Percentiles rank a stretch among this genome's conserved stretches.
Conservation (phyloP, 768 basidiomycete species). For the Naganishia antarctica region DNA sequence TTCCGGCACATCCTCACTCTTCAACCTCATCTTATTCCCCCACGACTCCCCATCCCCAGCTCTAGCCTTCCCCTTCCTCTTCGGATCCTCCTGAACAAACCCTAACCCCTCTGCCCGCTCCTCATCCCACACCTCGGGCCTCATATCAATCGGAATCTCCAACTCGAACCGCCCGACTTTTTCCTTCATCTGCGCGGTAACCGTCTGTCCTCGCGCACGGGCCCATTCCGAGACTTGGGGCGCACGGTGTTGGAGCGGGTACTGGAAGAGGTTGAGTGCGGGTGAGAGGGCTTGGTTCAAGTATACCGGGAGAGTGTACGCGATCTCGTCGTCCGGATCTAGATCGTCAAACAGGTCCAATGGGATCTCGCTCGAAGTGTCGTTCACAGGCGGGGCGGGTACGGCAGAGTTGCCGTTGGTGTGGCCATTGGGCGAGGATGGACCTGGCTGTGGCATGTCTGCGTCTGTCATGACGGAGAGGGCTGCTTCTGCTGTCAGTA, state of each 20-base stretch:
- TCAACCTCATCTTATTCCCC: slow-evolving; percentile 45
- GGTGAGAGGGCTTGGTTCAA: slow-evolving; percentile 40
- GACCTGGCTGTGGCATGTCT: not conserved
- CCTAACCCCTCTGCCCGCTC: slow-evolving; percentile 47
- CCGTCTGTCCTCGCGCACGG: slow-evolving; percentile 34
- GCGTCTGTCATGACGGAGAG: not conserved
- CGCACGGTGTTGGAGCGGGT: slow-evolving; percentile 39
- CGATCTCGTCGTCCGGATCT: slow-evolving; percentile 34
- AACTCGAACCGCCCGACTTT: slow-evolving; percentile 42
- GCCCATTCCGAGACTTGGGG: slow-evolving; percentile 39
- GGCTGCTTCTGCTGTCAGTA: not conserved
- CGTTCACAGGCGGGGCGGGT: slow-evolving; percentile 14
- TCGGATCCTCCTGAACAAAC: slow-evolving; percentile 34
- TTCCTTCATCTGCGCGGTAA: slow-evolving; percentile 46
- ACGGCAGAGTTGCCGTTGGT: not conserved
- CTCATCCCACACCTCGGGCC: slow-evolving; percentile 43
- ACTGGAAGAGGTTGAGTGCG: slow-evolving; percentile 47
- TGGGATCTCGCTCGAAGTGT: slow-evolving; percentile 1
- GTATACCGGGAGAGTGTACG: slow-evolving; percentile 46
- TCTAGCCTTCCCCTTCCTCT: slow-evolving; percentile 29
- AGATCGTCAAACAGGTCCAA: slow-evolving; percentile 18
- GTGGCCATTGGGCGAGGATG: not conserved
- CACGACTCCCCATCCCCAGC: slow-evolving; percentile 37
- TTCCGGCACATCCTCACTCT: slow-evolving; percentile 46
- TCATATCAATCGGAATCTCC: slow-evolving; percentile 48